These are phyloP conservation scores for Sclerotinia nivalis DNA, from an alignment of 2,329 filamentous ascomycete species.

Conservation along the genomic window DNA sequence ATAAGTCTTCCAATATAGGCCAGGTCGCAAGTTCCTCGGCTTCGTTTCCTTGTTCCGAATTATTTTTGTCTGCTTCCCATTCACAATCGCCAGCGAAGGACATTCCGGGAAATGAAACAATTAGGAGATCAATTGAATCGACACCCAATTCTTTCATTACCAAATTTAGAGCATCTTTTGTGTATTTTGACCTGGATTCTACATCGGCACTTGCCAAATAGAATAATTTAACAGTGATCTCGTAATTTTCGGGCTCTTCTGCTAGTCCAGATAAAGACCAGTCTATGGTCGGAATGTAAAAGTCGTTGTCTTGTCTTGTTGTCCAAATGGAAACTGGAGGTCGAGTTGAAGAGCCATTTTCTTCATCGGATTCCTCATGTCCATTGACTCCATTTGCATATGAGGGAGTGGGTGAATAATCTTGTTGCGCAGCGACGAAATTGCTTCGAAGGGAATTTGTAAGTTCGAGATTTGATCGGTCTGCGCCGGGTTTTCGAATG, in stretches of 20 bases:
- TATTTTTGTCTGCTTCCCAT: slow-evolving; percentile 66
- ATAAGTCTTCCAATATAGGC: slow-evolving; percentile 71
- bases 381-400: slow-evolving; percentile 43
- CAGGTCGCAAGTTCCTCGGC: slow-evolving; percentile 69
- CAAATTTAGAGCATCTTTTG: slow-evolving; percentile 73
- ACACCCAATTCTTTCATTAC: slow-evolving; percentile 80
- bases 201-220: slow-evolving; percentile 74
- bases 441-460: slow-evolving; percentile 84
- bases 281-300: slow-evolving; percentile 79
- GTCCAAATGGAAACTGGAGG: slow-evolving; percentile 62
- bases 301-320: slow-evolving; percentile 55
- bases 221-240: slow-evolving; percentile 95
- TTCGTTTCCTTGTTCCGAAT: slow-evolving; percentile 62
- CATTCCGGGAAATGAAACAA: slow-evolving; percentile 90
- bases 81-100: slow-evolving; percentile 93
- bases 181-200: slow-evolving; percentile 66
- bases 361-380: slow-evolving; percentile 39
- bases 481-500: slow-evolving; percentile 73
- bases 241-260: slow-evolving; percentile 83
- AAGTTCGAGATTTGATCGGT: slow-evolving; percentile 90
- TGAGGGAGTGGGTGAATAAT: slow-evolving; percentile 48
- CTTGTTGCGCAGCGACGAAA: slow-evolving; percentile 72
- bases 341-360: slow-evolving; percentile 33
- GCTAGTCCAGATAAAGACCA: slow-evolving; percentile 69
- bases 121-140: slow-evolving; percentile 77